Conservation (phyloP, 352 stramenopile species). For the Ochromonadaceae sp. region DNA sequence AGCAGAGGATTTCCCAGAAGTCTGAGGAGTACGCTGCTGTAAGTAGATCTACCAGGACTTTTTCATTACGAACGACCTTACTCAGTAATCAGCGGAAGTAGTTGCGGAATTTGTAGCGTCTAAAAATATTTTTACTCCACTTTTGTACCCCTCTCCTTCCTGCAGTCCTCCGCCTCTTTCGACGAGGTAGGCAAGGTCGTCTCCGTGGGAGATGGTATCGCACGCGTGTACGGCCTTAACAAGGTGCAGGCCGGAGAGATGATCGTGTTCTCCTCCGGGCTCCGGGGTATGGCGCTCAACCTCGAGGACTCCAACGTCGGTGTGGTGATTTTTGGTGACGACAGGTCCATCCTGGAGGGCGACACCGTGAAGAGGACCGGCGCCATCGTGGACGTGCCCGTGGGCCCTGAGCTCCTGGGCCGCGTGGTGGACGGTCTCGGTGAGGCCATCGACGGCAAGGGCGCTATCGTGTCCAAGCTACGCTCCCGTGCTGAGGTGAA, state of each 20-base stretch:
- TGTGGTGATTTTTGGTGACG: constrained; percentile 75
- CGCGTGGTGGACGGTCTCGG: constrained; percentile 70
- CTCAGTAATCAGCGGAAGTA: neutral
- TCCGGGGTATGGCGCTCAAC: constrained; percentile 73
- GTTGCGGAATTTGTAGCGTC: neutral
- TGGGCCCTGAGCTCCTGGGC: constrained; percentile 59
- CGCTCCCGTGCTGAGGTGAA: constrained; percentile 66
- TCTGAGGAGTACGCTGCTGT: constrained; percentile 20
- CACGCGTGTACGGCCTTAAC: constrained; percentile 68
- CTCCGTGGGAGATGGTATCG: constrained; percentile 73
- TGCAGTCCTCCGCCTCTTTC: constrained; percentile 24
- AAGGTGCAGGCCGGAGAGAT: constrained; percentile 79
- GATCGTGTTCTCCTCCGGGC: constrained; percentile 58
- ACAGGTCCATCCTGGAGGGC: constrained; percentile 66
- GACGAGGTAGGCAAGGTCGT: constrained; percentile 50
- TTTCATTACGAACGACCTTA: neutral
- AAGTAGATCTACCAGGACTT: neutral
- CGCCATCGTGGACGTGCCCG: constrained; percentile 71
- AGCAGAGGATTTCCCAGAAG: constrained; percentile 20
- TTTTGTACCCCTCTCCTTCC: constrained; percentile 19
- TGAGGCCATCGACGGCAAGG: constrained; percentile 38
- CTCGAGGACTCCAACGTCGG: constrained; percentile 75
- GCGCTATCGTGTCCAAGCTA: constrained; percentile 30
- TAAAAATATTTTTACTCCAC: neutral
- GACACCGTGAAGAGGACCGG: constrained; percentile 70